phyloP scores from a whole-genome alignment of 2,329 filamentous ascomycete genomes.

The Pestalotiopsis sp. region DNA sequence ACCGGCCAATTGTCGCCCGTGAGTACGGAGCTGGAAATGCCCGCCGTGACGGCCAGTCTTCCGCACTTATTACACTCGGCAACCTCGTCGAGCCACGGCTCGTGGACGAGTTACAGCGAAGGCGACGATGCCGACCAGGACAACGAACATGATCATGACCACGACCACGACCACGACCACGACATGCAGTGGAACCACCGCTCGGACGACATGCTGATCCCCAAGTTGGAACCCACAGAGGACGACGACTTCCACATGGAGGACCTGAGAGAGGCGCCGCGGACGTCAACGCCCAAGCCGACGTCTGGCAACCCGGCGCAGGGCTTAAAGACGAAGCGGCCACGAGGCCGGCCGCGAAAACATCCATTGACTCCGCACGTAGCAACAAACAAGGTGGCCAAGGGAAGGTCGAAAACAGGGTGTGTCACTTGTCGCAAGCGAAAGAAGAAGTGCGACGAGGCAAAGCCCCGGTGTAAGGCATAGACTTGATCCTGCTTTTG shows the following conservation, averaged over 20 bases:
- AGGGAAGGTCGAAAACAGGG: conserved; percentile 73
- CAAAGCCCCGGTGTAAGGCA: conserved; percentile 65
- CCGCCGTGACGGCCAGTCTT: conserved; percentile 35
- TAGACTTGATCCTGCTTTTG: not conserved
- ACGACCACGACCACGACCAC: conserved; percentile 34
- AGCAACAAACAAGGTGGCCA: conserved; percentile 70
- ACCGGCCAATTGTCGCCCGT: conserved; percentile 56
- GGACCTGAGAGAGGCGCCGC: conserved; percentile 50
- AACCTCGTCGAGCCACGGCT: conserved; percentile 48
- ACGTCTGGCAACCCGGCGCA: conserved; percentile 21
- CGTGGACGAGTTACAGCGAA: conserved; percentile 45
- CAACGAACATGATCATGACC: not conserved
- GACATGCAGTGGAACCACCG: conserved; percentile 50
- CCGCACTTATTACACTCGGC: conserved; percentile 48
- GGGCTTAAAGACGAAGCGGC: conserved; percentile 58
- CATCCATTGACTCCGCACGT: conserved; percentile 66
- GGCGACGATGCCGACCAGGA: conserved; percentile 29
- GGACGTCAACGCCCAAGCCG: conserved; percentile 26
- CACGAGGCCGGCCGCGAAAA: conserved; percentile 81
- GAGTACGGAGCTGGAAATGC: conserved; percentile 51
- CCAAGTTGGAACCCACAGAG: conserved; percentile 61
- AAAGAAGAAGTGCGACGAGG: conserved; percentile 75
- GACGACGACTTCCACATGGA: conserved; percentile 57
- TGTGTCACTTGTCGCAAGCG: conserved; percentile 68
- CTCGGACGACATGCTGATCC: conserved; percentile 48